Conservation (phyloP, 2,329 filamentous ascomycete species). For the Salinomyces thailandicus region DNA sequence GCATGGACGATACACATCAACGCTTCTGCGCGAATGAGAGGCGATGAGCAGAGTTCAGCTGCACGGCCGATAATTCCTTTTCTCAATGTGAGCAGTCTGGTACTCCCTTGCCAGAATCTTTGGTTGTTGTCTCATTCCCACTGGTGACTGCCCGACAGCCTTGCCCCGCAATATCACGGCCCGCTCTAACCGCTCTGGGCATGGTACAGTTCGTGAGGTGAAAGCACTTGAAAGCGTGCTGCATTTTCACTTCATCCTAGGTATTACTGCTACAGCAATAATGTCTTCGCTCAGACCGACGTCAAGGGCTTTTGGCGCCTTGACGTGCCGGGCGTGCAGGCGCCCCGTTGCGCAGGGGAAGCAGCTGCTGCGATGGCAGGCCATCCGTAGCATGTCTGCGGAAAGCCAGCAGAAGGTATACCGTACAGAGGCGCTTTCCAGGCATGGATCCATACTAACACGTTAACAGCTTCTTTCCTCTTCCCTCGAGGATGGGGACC, state of each 20-base stretch:
- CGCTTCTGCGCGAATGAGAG: no score
- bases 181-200: not conserved
- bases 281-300: constrained; percentile 35
- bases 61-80: no score
- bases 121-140: no score
- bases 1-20: no score
- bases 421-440: not conserved
- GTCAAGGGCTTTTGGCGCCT: constrained; percentile 30
- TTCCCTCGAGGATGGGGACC: constrained; percentile 73
- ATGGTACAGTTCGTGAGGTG: not conserved
- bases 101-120: no score
- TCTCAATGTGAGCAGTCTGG: no score
- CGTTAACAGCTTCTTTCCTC: constrained; percentile 62
- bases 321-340: constrained; percentile 23
- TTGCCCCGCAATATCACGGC: not conserved
- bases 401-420: constrained; percentile 41
- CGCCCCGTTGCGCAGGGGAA: constrained; percentile 21
- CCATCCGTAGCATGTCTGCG: constrained; percentile 29
- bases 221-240: not conserved
- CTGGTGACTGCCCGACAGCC: no score
- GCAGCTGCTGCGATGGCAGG: constrained; percentile 28
- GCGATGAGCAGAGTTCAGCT: no score
- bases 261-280: not conserved
- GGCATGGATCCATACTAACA: constrained; percentile 8
- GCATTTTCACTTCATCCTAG: not conserved